Conservation (phyloP, 305 asterid species). For the Nicotiana rustica region DNA sequence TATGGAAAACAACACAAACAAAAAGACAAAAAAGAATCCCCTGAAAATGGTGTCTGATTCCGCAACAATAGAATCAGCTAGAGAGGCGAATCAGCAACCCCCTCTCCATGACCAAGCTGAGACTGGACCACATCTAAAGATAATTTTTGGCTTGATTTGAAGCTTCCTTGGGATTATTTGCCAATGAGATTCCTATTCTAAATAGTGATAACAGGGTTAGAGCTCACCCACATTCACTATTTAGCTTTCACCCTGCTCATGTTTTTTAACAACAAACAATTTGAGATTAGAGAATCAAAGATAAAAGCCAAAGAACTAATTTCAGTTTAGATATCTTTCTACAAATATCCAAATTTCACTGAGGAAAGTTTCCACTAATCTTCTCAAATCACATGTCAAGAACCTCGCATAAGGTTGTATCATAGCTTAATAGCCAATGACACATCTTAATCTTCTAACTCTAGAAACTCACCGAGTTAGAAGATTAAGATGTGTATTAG, state of each 20-base stretch:
- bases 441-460: not conserved
- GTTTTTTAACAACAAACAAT: not conserved
- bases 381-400: not conserved
- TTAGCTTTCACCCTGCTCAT: not conserved
- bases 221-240: not conserved
- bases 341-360: not conserved
- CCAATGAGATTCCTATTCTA: not conserved
- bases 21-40: not conserved
- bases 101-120: not conserved
- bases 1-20: not conserved
- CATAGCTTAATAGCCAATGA: not conserved
- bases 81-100: not conserved
- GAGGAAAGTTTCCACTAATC: not conserved
- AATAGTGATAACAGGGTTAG: not conserved
- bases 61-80: slow-evolving; percentile 7
- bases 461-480: not conserved
- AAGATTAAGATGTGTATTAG: not conserved
- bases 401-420: not conserved
- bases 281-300: not conserved
- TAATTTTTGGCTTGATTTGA: not conserved
- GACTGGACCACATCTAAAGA: not conserved
- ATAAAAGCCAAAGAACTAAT: not conserved
- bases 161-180: not conserved
- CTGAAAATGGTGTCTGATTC: not conserved
- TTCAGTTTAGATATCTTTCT: not conserved